phyloP scores from a whole-genome alignment of 192 early-diverging fungal genomes.

The Lobulomyces angularis region DNA sequence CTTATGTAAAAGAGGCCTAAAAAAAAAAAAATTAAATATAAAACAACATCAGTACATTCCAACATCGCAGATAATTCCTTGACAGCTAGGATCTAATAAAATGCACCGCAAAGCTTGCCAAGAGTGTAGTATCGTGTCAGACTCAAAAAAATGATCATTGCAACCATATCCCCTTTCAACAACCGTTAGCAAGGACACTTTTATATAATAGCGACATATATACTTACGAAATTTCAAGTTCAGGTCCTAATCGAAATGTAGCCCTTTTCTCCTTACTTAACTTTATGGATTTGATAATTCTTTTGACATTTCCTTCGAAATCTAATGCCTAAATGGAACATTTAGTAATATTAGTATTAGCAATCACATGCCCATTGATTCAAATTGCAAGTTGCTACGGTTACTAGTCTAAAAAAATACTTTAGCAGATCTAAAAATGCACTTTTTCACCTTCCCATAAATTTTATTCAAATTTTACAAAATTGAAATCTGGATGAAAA shows the following conservation, averaged over 20 bases:
- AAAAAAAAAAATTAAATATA: background rate
- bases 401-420: too few species aligned
- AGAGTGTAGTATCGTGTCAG: constrained; percentile 87
- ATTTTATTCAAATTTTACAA: too few species aligned
- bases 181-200: background rate
- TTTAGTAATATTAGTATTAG: too few species aligned
- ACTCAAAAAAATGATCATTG: constrained; percentile 94
- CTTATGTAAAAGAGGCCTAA: constrained; percentile 82
- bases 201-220: background rate
- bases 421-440: too few species aligned
- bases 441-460: too few species aligned
- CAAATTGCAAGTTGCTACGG: constrained; percentile 10
- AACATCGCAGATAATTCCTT: constrained; percentile 80
- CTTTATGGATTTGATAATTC: constrained; percentile 74
- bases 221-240: constrained; percentile 82
- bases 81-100: constrained; percentile 43
- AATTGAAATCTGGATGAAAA: too few species aligned
- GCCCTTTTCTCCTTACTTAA: constrained; percentile 73
- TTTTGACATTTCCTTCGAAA: constrained; percentile 81
- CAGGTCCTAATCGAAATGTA: constrained; percentile 76
- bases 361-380: too few species aligned
- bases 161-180: constrained; percentile 80
- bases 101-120: constrained; percentile 82
- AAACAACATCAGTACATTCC: constrained; percentile 87
- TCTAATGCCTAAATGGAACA: constrained; percentile 94